Evolutionary conservation across 1,284 basidiomycete genomes (phyloP).

Genomic region (Apiotrichum akiyoshidainum): DNA sequence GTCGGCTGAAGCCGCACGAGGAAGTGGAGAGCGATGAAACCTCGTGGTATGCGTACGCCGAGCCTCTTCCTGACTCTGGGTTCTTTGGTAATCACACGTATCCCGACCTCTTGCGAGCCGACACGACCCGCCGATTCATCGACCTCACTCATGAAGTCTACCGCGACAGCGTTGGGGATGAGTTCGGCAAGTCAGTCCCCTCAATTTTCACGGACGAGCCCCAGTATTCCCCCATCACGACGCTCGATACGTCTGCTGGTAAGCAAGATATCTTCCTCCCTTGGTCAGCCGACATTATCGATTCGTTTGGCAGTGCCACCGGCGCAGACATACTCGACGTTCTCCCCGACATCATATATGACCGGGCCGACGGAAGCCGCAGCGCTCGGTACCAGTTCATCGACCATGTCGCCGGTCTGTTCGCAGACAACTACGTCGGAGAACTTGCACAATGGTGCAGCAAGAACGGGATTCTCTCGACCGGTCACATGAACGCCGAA

Average conservation of each 20-base stretch:
- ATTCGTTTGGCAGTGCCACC: constrained; percentile 9
- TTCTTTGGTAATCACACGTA: constrained; percentile 31
- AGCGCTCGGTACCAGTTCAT: constrained; percentile 23
- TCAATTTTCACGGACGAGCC: constrained; percentile 38
- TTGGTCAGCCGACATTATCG: constrained; percentile 23
- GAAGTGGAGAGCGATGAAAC: constrained; percentile 4
- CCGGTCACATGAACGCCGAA: constrained; percentile 34
- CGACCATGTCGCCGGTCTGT: constrained; percentile 27
- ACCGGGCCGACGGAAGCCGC: constrained; percentile 13
- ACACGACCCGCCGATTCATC: constrained; percentile 28
- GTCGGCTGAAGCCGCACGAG: constrained; percentile 6
- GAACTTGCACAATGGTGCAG: constrained; percentile 29
- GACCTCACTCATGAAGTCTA: constrained; percentile 32
- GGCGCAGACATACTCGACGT: constrained; percentile 18
- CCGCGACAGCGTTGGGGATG: constrained; percentile 23
- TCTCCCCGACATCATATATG: constrained; percentile 31
- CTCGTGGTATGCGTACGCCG: constrained; percentile 30
- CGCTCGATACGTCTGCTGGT: constrained; percentile 14
- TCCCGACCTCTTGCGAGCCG: constrained; percentile 26
- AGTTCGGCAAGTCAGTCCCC: constrained; percentile 28
- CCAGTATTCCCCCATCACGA: constrained; percentile 25
- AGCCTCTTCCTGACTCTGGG: constrained; percentile 25
- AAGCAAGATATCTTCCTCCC: constrained; percentile 31
- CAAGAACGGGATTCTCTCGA: constrained; percentile 21
- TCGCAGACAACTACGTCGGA: constrained; percentile 24